Evolutionary conservation across 2,329 filamentous ascomycete species (phyloP).

Genomic region (Diaporthe destruens): DNA sequence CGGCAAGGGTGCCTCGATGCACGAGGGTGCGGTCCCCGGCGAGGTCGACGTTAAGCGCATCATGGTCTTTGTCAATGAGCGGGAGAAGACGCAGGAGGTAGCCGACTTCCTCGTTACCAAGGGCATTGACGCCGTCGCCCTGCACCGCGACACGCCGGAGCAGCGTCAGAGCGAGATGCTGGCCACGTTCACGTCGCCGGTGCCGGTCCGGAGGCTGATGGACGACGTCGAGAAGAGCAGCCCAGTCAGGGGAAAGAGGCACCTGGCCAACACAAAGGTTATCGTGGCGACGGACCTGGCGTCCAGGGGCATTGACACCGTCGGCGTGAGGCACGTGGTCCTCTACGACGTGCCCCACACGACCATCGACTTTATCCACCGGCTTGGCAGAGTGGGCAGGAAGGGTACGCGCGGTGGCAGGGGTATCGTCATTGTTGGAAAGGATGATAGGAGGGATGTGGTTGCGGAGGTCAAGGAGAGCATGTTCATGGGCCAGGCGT

Average conservation of each 20-base stretch:
- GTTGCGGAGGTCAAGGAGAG: slow-evolving; percentile 92
- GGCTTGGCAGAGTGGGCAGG: slow-evolving; percentile 88
- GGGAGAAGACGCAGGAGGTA: slow-evolving; percentile 86
- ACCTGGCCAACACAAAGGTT: slow-evolving; percentile 84
- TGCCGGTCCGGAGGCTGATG: slow-evolving; percentile 53
- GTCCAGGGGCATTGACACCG: slow-evolving; percentile 92
- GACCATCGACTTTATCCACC: slow-evolving; percentile 98
- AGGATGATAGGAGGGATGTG: slow-evolving; percentile 88
- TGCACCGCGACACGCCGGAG: slow-evolving; percentile 87
- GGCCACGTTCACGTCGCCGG: slow-evolving; percentile 74
- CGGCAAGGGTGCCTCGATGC: slow-evolving; percentile 76
- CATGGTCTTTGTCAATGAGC: slow-evolving; percentile 96
- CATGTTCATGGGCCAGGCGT: slow-evolving; percentile 84
- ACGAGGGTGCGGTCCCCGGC: slow-evolving; percentile 68
- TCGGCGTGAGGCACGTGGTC: slow-evolving; percentile 91
- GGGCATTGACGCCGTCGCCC: slow-evolving; percentile 87
- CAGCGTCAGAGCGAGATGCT: slow-evolving; percentile 83
- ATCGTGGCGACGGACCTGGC: slow-evolving; percentile 95
- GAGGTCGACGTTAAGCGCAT: slow-evolving; percentile 82
- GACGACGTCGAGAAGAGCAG: slow-evolving; percentile 47
- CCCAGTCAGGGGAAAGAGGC: slow-evolving; percentile 57
- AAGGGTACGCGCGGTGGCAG: slow-evolving; percentile 93
- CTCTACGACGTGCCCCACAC: slow-evolving; percentile 98
- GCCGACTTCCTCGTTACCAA: slow-evolving; percentile 84
- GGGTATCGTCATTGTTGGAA: slow-evolving; percentile 91